Evolutionary conservation across 1,139 yeast genomes (phyloP).

Genomic region (Pichia sp.): DNA sequence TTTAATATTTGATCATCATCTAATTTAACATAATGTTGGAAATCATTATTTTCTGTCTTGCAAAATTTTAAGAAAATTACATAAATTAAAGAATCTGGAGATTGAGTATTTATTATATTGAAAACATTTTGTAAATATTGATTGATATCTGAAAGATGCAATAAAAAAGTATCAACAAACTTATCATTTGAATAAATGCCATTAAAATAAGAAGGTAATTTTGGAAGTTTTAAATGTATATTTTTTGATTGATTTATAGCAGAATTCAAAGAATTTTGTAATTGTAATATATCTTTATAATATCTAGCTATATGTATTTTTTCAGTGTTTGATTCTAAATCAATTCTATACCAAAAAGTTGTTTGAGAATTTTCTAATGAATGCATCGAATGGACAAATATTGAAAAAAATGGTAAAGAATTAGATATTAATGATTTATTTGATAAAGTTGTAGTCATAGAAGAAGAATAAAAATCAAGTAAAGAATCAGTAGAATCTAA

Average conservation of each 20-base stretch:
- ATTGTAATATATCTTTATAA: conserved; percentile 56
- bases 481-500: neutral
- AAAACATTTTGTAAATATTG: neutral
- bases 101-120: neutral
- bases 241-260: neutral
- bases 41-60: conserved; percentile 8
- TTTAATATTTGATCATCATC: conserved; percentile 14
- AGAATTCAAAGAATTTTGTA: conserved; percentile 30
- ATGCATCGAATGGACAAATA: conserved; percentile 54
- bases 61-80: conserved; percentile 9
- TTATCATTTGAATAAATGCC: conserved; percentile 14
- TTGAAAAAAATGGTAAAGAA: conserved; percentile 28
- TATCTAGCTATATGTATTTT: conserved; percentile 41
- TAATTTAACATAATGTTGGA: conserved; percentile 13
- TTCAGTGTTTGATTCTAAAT: conserved; percentile 34
- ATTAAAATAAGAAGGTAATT: conserved; percentile 27
- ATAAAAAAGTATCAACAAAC: conserved; percentile 18
- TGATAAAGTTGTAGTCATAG: neutral
- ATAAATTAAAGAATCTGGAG: neutral
- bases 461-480: conserved; percentile 1
- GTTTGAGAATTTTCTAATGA: conserved; percentile 38
- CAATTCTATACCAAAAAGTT: conserved; percentile 53
- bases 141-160: conserved; percentile 27
- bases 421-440: neutral
- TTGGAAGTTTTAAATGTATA: conserved; percentile 19